Evolutionary conservation across 2,329 filamentous ascomycete genomes (phyloP).

Genomic region (Paecilomyces niveus): DNA sequence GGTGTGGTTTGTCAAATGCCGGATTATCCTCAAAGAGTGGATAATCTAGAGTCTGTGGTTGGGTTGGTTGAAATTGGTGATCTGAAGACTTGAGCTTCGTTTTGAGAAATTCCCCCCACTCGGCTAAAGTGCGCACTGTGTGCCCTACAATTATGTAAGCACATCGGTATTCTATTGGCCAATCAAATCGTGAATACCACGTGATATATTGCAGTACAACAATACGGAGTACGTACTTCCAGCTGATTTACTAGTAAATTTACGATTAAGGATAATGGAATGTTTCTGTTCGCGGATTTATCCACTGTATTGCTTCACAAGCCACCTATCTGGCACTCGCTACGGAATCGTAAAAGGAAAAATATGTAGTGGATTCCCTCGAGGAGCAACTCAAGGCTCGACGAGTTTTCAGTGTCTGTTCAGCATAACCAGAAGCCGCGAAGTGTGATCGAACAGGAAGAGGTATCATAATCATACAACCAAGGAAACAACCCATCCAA

Average conservation of each 20-base stretch:
- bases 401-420: slow-evolving; percentile 1
- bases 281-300: slow-evolving; percentile 1
- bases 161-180: not conserved
- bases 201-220: slow-evolving; percentile 4
- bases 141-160: slow-evolving; percentile 23
- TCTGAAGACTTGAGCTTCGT: slow-evolving; percentile 11
- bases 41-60: not conserved
- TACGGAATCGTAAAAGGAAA: not conserved
- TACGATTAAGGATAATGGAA: not conserved
- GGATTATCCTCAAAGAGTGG: slow-evolving; percentile 49
- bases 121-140: slow-evolving; percentile 17
- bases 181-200: slow-evolving; percentile 15
- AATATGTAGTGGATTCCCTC: not conserved
- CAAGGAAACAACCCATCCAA: slow-evolving; percentile 25
- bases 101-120: slow-evolving; percentile 19
- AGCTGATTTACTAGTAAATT: not conserved
- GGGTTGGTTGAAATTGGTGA: slow-evolving; percentile 9
- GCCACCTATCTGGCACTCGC: not conserved
- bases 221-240: too few relatives aligned
- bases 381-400: not conserved
- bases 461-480: slow-evolving; percentile 40
- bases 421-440: not conserved
- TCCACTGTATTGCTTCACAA: not conserved
- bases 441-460: slow-evolving; percentile 11
- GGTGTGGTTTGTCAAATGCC: slow-evolving; percentile 33